Percentiles rank a stretch among this genome's conserved stretches.
Evolutionary conservation across 2,329 filamentous ascomycete genomes (phyloP).

Genomic region (Hypoxylon sp.): DNA sequence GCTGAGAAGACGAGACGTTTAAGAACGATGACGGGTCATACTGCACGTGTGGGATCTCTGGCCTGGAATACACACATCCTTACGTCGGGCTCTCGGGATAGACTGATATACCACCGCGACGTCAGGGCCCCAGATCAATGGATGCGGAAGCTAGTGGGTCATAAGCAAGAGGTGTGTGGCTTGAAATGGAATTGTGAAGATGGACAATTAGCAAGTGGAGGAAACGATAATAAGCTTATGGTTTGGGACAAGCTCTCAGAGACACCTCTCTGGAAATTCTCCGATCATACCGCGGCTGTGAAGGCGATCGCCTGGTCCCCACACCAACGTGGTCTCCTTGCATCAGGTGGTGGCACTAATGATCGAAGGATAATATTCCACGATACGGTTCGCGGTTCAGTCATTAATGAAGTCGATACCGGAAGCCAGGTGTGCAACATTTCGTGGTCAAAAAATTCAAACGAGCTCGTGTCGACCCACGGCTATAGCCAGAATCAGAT

Average conservation of each 20-base stretch:
- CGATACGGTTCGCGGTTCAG: slow-evolving; percentile 87
- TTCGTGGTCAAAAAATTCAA: slow-evolving; percentile 96
- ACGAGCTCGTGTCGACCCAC: slow-evolving; percentile 97
- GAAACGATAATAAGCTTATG: slow-evolving; percentile 99
- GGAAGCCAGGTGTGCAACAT: slow-evolving; percentile 99
- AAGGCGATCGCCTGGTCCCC: slow-evolving; percentile 99
- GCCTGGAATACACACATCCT: slow-evolving; percentile 99
- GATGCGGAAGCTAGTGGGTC: slow-evolving; percentile 87
- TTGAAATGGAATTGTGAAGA: slow-evolving; percentile 98
- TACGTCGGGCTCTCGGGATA: slow-evolving; percentile 93
- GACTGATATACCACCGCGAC: slow-evolving; percentile 94
- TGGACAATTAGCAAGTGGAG: slow-evolving; percentile 92
- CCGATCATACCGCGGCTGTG: slow-evolving; percentile 94
- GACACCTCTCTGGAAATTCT: slow-evolving; percentile 92
- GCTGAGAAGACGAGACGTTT: slow-evolving; percentile 87
- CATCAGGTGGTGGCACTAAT: slow-evolving; percentile 94
- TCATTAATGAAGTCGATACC: slow-evolving; percentile 92
- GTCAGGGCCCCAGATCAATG: slow-evolving; percentile 94
- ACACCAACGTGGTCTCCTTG: slow-evolving; percentile 93
- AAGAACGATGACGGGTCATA: slow-evolving; percentile 97
- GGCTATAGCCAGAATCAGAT: slow-evolving; percentile 99
- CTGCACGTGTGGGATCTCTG: slow-evolving; percentile 89
- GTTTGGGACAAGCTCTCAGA: slow-evolving; percentile 98
- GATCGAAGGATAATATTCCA: slow-evolving; percentile 98
- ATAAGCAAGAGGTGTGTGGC: slow-evolving; percentile 98